Evolutionary conservation across 768 basidiomycete genomes (phyloP), one percentile per base, ranked within the genome.

Genomic region (Phylloporus scabripes): DNA sequence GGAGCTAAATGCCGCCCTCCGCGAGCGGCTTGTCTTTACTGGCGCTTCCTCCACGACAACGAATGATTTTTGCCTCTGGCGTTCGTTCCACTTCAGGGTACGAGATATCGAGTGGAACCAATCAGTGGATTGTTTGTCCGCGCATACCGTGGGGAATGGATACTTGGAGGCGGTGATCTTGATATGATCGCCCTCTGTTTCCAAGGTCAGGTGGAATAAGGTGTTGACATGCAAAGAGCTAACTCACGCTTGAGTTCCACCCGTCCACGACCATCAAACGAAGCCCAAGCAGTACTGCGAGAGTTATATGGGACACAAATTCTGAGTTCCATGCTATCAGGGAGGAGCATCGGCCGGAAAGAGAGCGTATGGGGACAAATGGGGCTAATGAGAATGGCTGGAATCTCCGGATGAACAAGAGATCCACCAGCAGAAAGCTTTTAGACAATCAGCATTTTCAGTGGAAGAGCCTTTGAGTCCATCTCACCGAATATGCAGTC

Each of bases 291-390:
- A 0, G 95, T 99, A 61, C 92, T 95, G 39, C 96, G 76, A 20
- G 93, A 96, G 68, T 98, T 97, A 73, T 92, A 98, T 8, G 96
- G 96, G n/a, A 99, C 96, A 59, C 95, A 97, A 29, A 99, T 91
- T 4, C 96, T 83, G 33, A 99, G 76, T 61, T 98, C 95, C 92
- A 98, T 97, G 61, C 87, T 94, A 63, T 99, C 96, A 7, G 96
- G 96, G 20, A 99, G 74, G 6, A 99, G 81, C 94, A 99, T 98
- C 3, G 96, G 96, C 38, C 96, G 81, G 79, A 99, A 99, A 23
- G 94, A 97, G 12, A 99, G 79, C 0, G 96, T 99, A 65, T 99
- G 96, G 0, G 96, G 96, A 64, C 95, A 98, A 53, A 99, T 94
- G 5, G 96, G 96, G 1, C 94, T 94, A 59, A 99, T 95, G 51